Base-by-base conservation (phyloP, 805 yeast species). In the Kluyveromyces aestuarii region DNA sequence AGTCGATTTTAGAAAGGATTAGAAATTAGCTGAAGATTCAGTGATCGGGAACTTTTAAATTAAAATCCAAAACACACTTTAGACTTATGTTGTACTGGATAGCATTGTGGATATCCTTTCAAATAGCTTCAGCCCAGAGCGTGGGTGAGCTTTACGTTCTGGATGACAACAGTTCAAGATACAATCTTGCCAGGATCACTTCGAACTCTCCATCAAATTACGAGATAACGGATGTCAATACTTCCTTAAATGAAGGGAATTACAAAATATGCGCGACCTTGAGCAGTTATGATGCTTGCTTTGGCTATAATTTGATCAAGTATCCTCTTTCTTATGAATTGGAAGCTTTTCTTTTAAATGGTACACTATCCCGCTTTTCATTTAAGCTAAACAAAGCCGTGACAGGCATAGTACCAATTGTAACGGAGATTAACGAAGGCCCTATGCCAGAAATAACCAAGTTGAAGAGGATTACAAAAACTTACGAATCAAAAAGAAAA, bases 401-500 rank as follows among this genome's bases (percentile, higher is more conserved):
- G 3, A 41, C 48, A 4, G 66, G 62, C 13, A 59, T 63, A 18
- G 42, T 37, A 7, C 53, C 58, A 4, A 33, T 35, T 2, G 42
- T 56, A 1, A 48, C 53, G 43, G 49, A 43, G 2, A 55, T 62
- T n/a, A 39, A 25, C 6, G 37, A 25, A 6, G 66, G 61, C 5
- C 59, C 61, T 27, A 46, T 48, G 13, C 56, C 64, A 13, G 51
- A 55, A 17, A 57, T 58, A 2, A 49, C 50, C 19, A 53, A 55
- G 48, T 51, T 64, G 40, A 62, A 57, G 47, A 64, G 61, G 47
- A 45, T 49, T 6, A 63, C 67, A 1, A 57, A 61, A 51, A 64
- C 69, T 7, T 64, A 64, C 44, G 59, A 61, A 19, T 61, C 60
- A 33, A 58, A 55, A 52, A 43, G 36, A 19, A 59, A 56, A 39